A percentile compares a stretch with the other conserved stretches of the same genome.
phyloP scores from a whole-genome alignment of 225 moss, liverwort and hornwort species.

The Physcomitrellopsis africana region DNA sequence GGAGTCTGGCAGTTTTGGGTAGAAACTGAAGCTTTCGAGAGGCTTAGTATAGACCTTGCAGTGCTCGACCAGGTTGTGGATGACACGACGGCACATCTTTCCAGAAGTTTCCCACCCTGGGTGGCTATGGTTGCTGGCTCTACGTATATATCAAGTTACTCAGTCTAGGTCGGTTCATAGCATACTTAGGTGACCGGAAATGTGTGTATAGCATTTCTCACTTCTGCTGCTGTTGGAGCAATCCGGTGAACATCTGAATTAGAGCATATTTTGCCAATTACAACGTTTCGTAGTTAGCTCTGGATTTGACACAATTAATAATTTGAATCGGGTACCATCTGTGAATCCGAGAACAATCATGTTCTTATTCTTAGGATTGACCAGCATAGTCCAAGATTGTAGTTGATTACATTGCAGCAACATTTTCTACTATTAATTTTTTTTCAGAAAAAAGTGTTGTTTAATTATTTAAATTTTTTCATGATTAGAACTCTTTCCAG shows the following conservation, averaged over 20 bases:
- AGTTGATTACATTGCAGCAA: slow-evolving; percentile 41
- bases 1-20: slow-evolving; percentile 87
- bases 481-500: slow-evolving; percentile 15
- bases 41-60: slow-evolving; percentile 70
- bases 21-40: slow-evolving; percentile 67
- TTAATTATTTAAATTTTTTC: not conserved
- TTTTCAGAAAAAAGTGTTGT: too few species aligned
- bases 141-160: slow-evolving; percentile 80
- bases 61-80: slow-evolving; percentile 85
- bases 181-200: slow-evolving; percentile 17
- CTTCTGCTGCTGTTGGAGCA: not conserved
- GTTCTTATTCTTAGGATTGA: slow-evolving; percentile 36
- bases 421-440: slow-evolving; percentile 20
- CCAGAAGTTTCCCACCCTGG: slow-evolving; percentile 78
- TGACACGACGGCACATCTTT: slow-evolving; percentile 56
- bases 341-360: slow-evolving; percentile 4
- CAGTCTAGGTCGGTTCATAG: slow-evolving; percentile 38
- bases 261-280: slow-evolving; percentile 16
- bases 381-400: slow-evolving; percentile 30
- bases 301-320: slow-evolving; percentile 6
- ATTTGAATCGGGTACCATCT: slow-evolving; percentile 16
- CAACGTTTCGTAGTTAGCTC: slow-evolving; percentile 26
- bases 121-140: slow-evolving; percentile 82
- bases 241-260: slow-evolving; percentile 5
- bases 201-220: slow-evolving; percentile 17